Base-by-base conservation (phyloP, 139 green algal genomes). In the Tetraselmis chui region DNA sequence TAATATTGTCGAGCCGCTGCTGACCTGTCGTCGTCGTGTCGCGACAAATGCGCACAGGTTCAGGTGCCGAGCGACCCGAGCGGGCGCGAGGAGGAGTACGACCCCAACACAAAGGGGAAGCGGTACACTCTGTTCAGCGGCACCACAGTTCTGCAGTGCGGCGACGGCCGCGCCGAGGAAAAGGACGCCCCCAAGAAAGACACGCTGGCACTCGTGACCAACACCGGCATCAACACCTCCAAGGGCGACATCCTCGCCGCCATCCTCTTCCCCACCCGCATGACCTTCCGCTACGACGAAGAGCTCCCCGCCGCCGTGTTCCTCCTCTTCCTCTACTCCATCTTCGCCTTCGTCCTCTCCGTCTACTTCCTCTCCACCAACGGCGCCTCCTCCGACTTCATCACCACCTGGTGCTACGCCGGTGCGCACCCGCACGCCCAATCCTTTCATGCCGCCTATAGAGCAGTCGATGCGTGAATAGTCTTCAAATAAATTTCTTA, bases 231-330 rank as follows among this genome's bases (percentile, higher is more conserved):
- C 59, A 27, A 78, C 58, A 84, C 81, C 0, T 76, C 30, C 81
- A 80, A 78, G 77, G 81, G 81, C 25, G 74, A 84, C n/a, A 30
- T 84, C 30, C 77, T 84, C 74, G 31, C 74, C 24, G 77, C 30
- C 29, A 80, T 84, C 81, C 58, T 84, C 24, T 84, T 84, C 75
- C 81, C 81, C 29, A 31, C 81, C 0, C 28, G 30, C 32, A 84
- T 84, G 81, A 74, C 78, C 23, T 84, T 84, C 75, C 78, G 78
- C n/a, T 84, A 84, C 31, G 81, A 84, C 75, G 81, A 84, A 18
- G 81, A 84, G 74, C 67, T 84, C 31, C 74, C 81, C 29, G 77
- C 78, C 31, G 81, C 78, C 25, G 78, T 84, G 24, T 59, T 30
- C 23, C 30, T 84, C 24, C 58, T 84, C 59, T 29, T 84, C 1